Evolutionary conservation across 2,329 filamentous ascomycete genomes (phyloP).

Genomic region (Cytospora chrysosperma): DNA sequence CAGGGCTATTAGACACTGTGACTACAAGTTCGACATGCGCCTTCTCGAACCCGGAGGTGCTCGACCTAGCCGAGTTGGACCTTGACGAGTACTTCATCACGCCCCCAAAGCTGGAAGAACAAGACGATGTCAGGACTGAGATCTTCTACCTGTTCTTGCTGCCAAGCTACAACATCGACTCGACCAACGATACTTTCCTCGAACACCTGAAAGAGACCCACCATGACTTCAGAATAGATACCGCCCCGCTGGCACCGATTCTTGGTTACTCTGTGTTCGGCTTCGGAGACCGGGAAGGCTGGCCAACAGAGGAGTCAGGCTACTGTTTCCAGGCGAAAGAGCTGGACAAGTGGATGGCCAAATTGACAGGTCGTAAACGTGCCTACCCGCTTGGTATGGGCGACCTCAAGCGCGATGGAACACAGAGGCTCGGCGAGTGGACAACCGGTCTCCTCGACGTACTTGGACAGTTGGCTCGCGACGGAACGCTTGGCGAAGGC

Average conservation of each 20-base stretch:
- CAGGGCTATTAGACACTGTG: constrained; percentile 51
- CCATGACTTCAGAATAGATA: constrained; percentile 95
- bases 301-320: constrained; percentile 86
- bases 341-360: constrained; percentile 96
- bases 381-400: constrained; percentile 88
- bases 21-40: constrained; percentile 35
- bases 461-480: constrained; percentile 61
- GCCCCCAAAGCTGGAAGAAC: constrained; percentile 59
- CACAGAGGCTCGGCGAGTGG: constrained; percentile 73
- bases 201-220: constrained; percentile 89
- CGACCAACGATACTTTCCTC: constrained; percentile 82
- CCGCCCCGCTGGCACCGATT: constrained; percentile 71
- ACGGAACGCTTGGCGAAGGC: constrained; percentile 59
- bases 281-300: constrained; percentile 86
- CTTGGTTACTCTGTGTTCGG: constrained; percentile 93
- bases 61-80: constrained; percentile 83
- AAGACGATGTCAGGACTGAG: constrained; percentile 48
- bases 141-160: constrained; percentile 83
- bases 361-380: constrained; percentile 79
- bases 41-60: constrained; percentile 60
- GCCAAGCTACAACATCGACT: constrained; percentile 94
- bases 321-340: constrained; percentile 93
- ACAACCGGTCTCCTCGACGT: constrained; percentile 69
- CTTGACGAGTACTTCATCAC: constrained; percentile 90
- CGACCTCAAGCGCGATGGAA: constrained; percentile 75